Base-by-base conservation (phyloP, 2,329 filamentous ascomycete genomes). In the Blastomyces silverae region DNA sequence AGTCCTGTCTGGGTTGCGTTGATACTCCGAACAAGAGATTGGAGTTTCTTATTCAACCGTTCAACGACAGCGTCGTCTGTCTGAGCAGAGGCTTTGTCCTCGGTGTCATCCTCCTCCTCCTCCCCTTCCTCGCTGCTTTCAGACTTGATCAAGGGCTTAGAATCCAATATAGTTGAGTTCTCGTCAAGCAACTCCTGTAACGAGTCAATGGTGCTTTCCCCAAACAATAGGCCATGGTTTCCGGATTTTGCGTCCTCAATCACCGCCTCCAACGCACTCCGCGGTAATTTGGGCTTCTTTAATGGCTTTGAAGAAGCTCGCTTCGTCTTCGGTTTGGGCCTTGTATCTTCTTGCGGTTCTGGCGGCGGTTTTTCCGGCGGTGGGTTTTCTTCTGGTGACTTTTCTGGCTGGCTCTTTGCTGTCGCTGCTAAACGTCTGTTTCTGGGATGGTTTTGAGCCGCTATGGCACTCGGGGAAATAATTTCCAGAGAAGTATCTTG, bases 121-220 rank as follows among this genome's bases (percentile, higher is more conserved):
- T 20, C 17, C 15, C 52, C 48, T 34, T 59, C 61, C 6, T 53
- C 44, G n/a, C 63, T 56, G 8, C 55, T 64, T 52, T 64, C 64
- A 3, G 44, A n/a, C 37, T 63, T 64, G 52, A 63, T 64, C 2
- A 50, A 44, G 28, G 31, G 17, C 56, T 73, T 72, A 3, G 67
- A 65, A 55, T 75, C 74, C 3, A 70, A 34, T 34, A 70, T 70
- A 31, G 64, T 68, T 22, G 71, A 67, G 13, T 69, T 65, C 42
- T 74, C 73, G 10, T 78, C 71, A 52, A 81, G 70, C 31, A 81
- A 70, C 17, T 76, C 73, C 62, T 79, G 74, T 22, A 81, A 74
- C 22, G 78, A 80, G 62, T 79, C 77, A 53, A 81, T 74, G 1
- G 79, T 81, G 66, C 78, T 77, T 64, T 80, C 79, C 15, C 79